Evolutionary conservation across 179 eudicot species (phyloP), one percentile per base, ranked within the genome.

Genomic region (Vitellaria paradoxa): DNA sequence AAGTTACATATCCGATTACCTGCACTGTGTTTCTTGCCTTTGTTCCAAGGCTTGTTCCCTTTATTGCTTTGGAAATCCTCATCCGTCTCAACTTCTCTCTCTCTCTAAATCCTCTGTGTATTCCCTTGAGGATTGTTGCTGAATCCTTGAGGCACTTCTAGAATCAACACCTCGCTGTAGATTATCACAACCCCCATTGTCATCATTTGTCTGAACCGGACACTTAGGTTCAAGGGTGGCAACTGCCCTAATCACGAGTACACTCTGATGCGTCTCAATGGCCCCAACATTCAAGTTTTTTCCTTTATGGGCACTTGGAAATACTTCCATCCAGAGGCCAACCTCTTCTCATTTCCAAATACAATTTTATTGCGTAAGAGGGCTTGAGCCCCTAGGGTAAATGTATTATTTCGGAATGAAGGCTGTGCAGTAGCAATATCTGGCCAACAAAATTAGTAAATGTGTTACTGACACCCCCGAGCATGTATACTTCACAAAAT

Each of bases 41-140:
- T 89, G 86, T 96, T 96, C 99, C 99, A 92, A 17, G 99, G 93
- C 5, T 78, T 85, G n/a, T 88, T 90, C 73, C 99, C 95, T 81
- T 88, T 91, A 84, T 90, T 65, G 93, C 99, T 83, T 87, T 85
- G 13, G 98, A 93, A 82, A 95, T 95, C 82, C 88, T 88, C 85
- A 78, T 78, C 59, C 97, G 87, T 82, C 98, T 90, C 87, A 90
- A 80, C 83, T 73, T 89, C 84, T 95, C 99, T 78, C 84, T 91
- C 68, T 84, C 90, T 89, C 80, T 40, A 87, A 1, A 67, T 91
- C 92, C 73, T 85, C 82, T 5, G 82, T 81, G 74, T 83, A 91
- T 52, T 7, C 70, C 88, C 47, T 80, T 42, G 76, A 53, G 45
- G 84, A 66, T 61, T 79, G 77, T 59, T 52, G 69, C 75, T 80